These are phyloP conservation scores for Calonectria pauciramosa DNA, from an alignment of 2,329 filamentous ascomycete species.

Conservation along the genomic window DNA sequence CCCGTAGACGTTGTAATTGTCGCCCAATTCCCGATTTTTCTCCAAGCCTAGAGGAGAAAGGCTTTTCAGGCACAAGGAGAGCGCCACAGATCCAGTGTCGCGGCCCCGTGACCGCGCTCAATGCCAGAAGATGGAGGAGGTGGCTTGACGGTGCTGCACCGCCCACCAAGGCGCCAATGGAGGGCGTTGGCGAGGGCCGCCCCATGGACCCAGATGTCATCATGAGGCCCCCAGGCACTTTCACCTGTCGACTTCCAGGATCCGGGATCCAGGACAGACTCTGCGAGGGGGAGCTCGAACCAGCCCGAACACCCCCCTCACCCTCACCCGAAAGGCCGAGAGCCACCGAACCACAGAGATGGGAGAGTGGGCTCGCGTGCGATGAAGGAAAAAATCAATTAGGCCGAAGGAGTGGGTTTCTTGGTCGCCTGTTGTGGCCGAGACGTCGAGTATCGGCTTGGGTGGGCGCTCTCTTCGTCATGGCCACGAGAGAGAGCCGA, in stretches of 20 bases:
- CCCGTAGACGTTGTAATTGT: neutral
- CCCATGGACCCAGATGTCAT: neutral
- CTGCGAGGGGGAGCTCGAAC: neutral
- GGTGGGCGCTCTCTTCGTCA: neutral
- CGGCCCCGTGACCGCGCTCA: conserved; percentile 14
- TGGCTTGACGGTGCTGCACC: conserved; percentile 23
- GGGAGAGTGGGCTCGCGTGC: conserved; percentile 5
- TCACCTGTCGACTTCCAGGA: neutral
- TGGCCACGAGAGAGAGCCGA: conserved; percentile 10
- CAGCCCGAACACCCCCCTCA: neutral
- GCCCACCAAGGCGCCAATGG: conserved; percentile 12
- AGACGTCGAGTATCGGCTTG: neutral
- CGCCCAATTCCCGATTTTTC: neutral
- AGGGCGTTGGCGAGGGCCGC: neutral
- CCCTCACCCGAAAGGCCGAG: conserved; percentile 9
- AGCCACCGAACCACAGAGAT: conserved; percentile 19
- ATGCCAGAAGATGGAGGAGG: conserved; percentile 7
- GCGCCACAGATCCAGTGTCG: conserved; percentile 19
- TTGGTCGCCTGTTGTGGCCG: neutral
- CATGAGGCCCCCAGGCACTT: conserved; percentile 4
- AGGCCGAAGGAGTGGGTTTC: conserved; percentile 7
- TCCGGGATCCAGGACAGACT: conserved; percentile 14
- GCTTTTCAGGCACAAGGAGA: conserved; percentile 17
- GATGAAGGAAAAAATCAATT: conserved; percentile 5
- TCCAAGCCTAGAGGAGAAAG: neutral